Evolutionary conservation across 352 stramenopile species (phyloP), one percentile per base, ranked within the genome.

Genomic region (Elongisporangium anandrum): DNA sequence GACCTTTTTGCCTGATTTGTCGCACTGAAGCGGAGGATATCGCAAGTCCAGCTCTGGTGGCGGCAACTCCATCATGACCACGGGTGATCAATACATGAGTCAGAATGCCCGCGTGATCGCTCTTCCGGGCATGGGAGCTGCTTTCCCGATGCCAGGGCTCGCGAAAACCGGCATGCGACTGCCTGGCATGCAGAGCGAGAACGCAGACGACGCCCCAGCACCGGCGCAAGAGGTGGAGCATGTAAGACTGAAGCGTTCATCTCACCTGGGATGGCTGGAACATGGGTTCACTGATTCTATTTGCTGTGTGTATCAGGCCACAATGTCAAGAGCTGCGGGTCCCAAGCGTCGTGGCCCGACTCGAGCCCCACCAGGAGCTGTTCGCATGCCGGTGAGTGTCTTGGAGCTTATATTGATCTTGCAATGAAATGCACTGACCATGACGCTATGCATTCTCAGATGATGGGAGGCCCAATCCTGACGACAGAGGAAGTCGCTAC

Each of bases 71-170:
- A 93, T 93, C 49, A 92, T 95, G 80, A 88, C 72, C 47, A 95
- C 86, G 6, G 86, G 86, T 13, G 86, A 95, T 53, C 77, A 90
- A 60, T 95, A 94, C 61, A 81, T 69, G 63, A 77, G 61, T 20
- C 73, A 87, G 53, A 77, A 88, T 52, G 70, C 73, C 34, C 88
- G 87, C 72, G 84, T 84, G 13, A 76, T 93, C 9, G 67, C 80
- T 3, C 90, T 95, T 79, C 86, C 86, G 2, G 86, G 83, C 10
- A 90, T 95, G 80, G 83, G 82, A 0, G 82, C 81, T 4, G 86
- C 81, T 7, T 85, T 95, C 60, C 86, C 86, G 0, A 95, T 95
- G 86, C 83, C 85, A 16, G 86, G 86, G 9, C 63, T 95, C 13
- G 76, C 82, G 12, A 91, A 92, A 53, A 67, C 75, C 0, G 81